phyloP scores from a whole-genome alignment of 2,329 filamentous ascomycete genomes.

The Blumeria graminis region DNA sequence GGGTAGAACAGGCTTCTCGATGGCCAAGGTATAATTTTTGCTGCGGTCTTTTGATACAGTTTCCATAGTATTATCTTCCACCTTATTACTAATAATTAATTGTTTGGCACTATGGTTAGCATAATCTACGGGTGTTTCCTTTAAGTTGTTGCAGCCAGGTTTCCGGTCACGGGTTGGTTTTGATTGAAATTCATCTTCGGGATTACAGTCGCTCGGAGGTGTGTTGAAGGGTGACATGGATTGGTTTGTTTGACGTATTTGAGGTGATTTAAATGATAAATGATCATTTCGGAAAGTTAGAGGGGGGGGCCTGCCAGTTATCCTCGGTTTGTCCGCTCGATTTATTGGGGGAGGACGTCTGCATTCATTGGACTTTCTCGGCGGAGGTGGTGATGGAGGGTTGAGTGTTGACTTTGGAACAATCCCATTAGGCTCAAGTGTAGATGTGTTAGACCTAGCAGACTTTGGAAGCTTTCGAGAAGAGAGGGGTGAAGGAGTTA shows the following conservation, averaged over 20 bases:
- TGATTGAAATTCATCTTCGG: slow-evolving; percentile 25
- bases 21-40: slow-evolving; percentile 20
- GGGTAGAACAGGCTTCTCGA: slow-evolving; percentile 24
- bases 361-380: slow-evolving; percentile 34
- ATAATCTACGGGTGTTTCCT: slow-evolving; percentile 12
- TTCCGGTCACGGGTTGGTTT: slow-evolving; percentile 10
- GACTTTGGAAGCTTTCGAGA: slow-evolving; percentile 27
- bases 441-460: slow-evolving; percentile 30
- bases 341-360: slow-evolving; percentile 33
- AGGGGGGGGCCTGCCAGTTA: slow-evolving; percentile 18
- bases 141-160: slow-evolving; percentile 16
- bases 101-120: slow-evolving; percentile 22
- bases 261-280: slow-evolving; percentile 8
- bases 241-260: slow-evolving; percentile 5
- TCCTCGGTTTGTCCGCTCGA: slow-evolving; percentile 53
- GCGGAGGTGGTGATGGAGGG: slow-evolving; percentile 38
- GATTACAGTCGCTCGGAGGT: slow-evolving; percentile 44
- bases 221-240: slow-evolving; percentile 61
- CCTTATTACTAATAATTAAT: slow-evolving; percentile 21
- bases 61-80: slow-evolving; percentile 21
- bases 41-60: slow-evolving; percentile 17
- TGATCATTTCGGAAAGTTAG: slow-evolving; percentile 15
- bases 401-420: slow-evolving; percentile 24
- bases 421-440: slow-evolving; percentile 23
- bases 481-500: slow-evolving; percentile 16